Evolutionary conservation across 2,329 filamentous ascomycete species (phyloP).

Genomic region (Aspergillus neotritici): DNA sequence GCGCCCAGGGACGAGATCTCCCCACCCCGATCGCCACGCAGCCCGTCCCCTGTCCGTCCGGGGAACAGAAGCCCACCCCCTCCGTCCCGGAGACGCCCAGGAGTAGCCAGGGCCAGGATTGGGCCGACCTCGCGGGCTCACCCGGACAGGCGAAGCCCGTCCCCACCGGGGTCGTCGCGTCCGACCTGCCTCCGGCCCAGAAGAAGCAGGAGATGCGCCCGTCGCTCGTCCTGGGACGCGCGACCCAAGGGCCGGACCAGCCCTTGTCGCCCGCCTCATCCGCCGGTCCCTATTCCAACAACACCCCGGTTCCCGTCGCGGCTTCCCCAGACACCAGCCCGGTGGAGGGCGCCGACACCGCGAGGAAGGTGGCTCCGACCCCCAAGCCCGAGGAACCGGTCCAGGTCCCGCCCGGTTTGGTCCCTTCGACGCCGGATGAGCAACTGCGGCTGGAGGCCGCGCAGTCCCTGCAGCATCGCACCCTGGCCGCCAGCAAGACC

Average conservation of each 20-base stretch:
- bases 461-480: conserved; percentile 35
- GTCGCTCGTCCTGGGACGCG: conserved; percentile 24
- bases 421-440: conserved; percentile 52
- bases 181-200: conserved; percentile 14
- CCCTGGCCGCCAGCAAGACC: conserved; percentile 16
- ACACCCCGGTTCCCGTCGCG: conserved; percentile 64
- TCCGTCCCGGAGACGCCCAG: conserved; percentile 19
- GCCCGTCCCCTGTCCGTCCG: conserved; percentile 48
- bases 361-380: conserved; percentile 39
- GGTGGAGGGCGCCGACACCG: conserved; percentile 48
- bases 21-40: conserved; percentile 33
- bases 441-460: conserved; percentile 54
- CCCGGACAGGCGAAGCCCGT: conserved; percentile 16
- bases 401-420: conserved; percentile 22
- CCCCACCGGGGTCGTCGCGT: conserved; percentile 9
- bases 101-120: conserved; percentile 20
- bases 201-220: conserved; percentile 26
- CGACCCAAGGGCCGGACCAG: conserved; percentile 26
- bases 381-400: conserved; percentile 21
- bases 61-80: conserved; percentile 13
- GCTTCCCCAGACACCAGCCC: conserved; percentile 69
- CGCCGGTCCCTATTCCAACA: conserved; percentile 61
- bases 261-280: conserved; percentile 58
- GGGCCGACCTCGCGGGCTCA: conserved; percentile 15
- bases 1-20: conserved; percentile 8